These are phyloP conservation scores for Cymbopogon citratus DNA, from an alignment of 176 grass and related monocot species.

Conservation along the genomic window DNA sequence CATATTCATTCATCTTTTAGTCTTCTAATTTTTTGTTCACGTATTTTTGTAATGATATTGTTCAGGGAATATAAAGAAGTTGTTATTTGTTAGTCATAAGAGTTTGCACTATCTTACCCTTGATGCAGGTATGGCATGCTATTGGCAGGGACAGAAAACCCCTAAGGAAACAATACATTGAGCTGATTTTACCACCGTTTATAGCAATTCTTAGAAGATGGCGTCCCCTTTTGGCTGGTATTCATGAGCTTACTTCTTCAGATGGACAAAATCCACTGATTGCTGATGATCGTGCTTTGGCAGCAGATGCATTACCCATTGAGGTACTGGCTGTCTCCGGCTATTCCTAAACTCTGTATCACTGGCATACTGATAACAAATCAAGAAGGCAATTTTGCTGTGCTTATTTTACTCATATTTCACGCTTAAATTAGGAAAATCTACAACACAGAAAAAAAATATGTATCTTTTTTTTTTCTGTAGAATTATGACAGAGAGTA, in stretches of 20 bases:
- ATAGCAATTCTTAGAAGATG: constrained; percentile 89
- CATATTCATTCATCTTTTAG: not conserved
- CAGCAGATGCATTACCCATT: constrained; percentile 75
- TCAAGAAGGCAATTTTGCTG: not conserved
- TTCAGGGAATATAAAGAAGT: constrained; percentile 8
- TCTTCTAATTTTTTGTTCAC: not conserved
- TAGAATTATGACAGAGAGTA: not conserved
- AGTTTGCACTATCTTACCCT: constrained; percentile 9
- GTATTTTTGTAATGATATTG: not conserved
- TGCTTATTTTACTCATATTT: constrained; percentile 12
- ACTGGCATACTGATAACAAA: not conserved
- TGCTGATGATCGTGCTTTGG: constrained; percentile 83
- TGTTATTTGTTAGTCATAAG: constrained; percentile 3
- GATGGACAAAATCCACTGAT: constrained; percentile 94
- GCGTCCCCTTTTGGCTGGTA: constrained; percentile 86
- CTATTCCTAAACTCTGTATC: not conserved
- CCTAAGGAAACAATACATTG: constrained; percentile 82
- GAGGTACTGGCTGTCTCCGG: constrained; percentile 48
- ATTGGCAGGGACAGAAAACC: constrained; percentile 74
- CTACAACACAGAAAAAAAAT: not conserved
- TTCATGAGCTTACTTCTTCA: constrained; percentile 97
- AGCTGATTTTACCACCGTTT: constrained; percentile 88
- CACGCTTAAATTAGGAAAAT: not conserved
- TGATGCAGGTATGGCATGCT: constrained; percentile 90
- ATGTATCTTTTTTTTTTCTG: not conserved